Conservation (phyloP, 768 basidiomycete genomes). For the Pleurotus djamor region DNA sequence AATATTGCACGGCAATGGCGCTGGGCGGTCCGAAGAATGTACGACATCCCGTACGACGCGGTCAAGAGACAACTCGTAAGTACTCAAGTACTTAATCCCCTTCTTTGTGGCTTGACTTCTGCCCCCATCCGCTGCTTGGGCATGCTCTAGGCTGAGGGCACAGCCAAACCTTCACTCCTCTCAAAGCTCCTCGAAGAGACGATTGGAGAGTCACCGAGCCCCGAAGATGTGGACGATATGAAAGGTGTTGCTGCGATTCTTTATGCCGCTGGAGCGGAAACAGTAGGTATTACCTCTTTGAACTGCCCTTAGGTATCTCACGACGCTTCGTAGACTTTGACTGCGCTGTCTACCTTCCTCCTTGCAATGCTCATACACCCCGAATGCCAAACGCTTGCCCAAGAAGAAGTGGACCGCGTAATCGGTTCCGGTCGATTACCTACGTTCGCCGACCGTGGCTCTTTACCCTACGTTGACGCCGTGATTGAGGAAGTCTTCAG, state of each 20-base stretch:
- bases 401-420: slow-evolving; percentile 13
- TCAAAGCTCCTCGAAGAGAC: slow-evolving; percentile 12
- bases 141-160: slow-evolving; percentile 17
- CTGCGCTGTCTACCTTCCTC: neutral
- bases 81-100: too few species aligned
- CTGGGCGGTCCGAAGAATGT: slow-evolving; percentile 24
- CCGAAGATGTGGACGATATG: slow-evolving; percentile 14
- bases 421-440: slow-evolving; percentile 14
- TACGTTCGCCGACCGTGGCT: slow-evolving; percentile 10
- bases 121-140: neutral
- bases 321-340: neutral
- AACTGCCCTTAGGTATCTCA: neutral
- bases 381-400: slow-evolving; percentile 8
- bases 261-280: slow-evolving; percentile 31
- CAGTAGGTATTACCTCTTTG: slow-evolving; percentile 22
- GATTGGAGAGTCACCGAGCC: slow-evolving; percentile 11
- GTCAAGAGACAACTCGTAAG: slow-evolving; percentile 25
- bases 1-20: slow-evolving; percentile 27
- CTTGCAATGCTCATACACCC: neutral
- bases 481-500: slow-evolving; percentile 16
- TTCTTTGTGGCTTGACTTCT: neutral
- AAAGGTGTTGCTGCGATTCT: slow-evolving; percentile 16
- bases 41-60: slow-evolving; percentile 26
- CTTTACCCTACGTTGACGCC: slow-evolving; percentile 13
- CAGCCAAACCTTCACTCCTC: slow-evolving; percentile 20